phyloP scores from a whole-genome alignment of 306 rosid genomes.

The Boehmeria nivea region DNA sequence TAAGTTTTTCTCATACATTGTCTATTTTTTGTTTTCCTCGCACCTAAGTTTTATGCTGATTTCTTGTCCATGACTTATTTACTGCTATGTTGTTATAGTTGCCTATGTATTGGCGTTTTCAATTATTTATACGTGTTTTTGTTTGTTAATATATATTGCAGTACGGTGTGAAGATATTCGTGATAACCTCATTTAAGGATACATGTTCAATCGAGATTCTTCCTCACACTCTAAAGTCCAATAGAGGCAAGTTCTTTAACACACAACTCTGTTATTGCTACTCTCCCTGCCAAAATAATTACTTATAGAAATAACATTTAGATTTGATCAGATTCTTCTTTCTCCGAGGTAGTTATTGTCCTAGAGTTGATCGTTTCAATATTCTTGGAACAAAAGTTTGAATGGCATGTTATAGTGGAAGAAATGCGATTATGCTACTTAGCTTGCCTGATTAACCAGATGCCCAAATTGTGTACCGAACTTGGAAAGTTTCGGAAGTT shows the following conservation, averaged over 20 bases:
- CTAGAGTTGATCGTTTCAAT: too few relatives aligned
- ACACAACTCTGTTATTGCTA: background rate
- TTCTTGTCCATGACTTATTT: background rate
- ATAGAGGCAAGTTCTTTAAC: constrained; percentile 49
- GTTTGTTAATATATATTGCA: constrained; percentile 38
- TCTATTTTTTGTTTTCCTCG: too few relatives aligned
- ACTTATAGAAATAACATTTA: background rate
- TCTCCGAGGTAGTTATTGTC: background rate
- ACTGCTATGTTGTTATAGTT: background rate
- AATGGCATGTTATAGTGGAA: too few relatives aligned
- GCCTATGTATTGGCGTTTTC: background rate
- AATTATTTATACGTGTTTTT: constrained; percentile 14
- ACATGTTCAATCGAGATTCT: constrained; percentile 92
- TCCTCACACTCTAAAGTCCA: constrained; percentile 69
- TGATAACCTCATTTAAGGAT: constrained; percentile 83
- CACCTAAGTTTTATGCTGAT: too few relatives aligned
- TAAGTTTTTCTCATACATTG: too few relatives aligned
- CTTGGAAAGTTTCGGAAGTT: too few relatives aligned
- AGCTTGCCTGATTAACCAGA: too few relatives aligned
- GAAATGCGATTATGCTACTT: too few relatives aligned
- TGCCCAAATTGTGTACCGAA: too few relatives aligned
- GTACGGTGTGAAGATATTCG: constrained; percentile 92
- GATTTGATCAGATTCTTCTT: background rate
- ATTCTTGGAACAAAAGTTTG: too few relatives aligned
- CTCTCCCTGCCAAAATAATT: too few relatives aligned